Evolutionary conservation across 2,329 filamentous ascomycete species (phyloP).

Genomic region (Fusarium sp.): DNA sequence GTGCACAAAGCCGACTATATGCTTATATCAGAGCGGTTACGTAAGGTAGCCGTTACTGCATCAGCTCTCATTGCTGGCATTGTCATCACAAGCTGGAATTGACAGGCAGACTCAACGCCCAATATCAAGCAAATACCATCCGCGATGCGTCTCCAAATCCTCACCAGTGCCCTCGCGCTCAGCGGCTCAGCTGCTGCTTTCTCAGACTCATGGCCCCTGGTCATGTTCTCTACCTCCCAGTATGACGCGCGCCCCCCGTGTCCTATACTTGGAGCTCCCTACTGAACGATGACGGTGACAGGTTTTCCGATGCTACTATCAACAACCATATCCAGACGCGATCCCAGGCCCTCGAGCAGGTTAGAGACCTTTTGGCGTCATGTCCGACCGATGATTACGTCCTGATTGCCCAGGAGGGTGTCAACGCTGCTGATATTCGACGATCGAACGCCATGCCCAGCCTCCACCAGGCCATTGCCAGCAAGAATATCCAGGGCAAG

Average conservation of each 20-base stretch:
- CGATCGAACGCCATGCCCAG: slow-evolving; percentile 65
- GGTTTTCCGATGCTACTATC: slow-evolving; percentile 53
- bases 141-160: slow-evolving; percentile 68
- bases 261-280: slow-evolving; percentile 42
- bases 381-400: slow-evolving; percentile 85
- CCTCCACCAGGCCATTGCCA: slow-evolving; percentile 60
- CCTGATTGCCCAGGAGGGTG: slow-evolving; percentile 80
- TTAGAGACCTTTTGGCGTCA: slow-evolving; percentile 67
- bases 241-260: slow-evolving; percentile 61
- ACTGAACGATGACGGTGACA: slow-evolving; percentile 42
- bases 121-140: slow-evolving; percentile 47
- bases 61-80: slow-evolving; percentile 43
- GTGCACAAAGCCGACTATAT: slow-evolving; percentile 45
- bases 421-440: slow-evolving; percentile 77
- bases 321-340: slow-evolving; percentile 64
- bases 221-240: slow-evolving; percentile 87
- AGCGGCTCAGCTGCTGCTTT: slow-evolving; percentile 77
- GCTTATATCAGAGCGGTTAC: slow-evolving; percentile 45
- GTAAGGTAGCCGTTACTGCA: slow-evolving; percentile 45
- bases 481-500: slow-evolving; percentile 54
- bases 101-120: slow-evolving; percentile 46
- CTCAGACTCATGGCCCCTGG: slow-evolving; percentile 87
- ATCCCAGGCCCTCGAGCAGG: slow-evolving; percentile 58
- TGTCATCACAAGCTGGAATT: slow-evolving; percentile 46
- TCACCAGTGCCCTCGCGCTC: slow-evolving; percentile 66